Evolutionary conservation across 1,284 basidiomycete genomes (phyloP).

Genomic region (Xerocomus minutiporus): DNA sequence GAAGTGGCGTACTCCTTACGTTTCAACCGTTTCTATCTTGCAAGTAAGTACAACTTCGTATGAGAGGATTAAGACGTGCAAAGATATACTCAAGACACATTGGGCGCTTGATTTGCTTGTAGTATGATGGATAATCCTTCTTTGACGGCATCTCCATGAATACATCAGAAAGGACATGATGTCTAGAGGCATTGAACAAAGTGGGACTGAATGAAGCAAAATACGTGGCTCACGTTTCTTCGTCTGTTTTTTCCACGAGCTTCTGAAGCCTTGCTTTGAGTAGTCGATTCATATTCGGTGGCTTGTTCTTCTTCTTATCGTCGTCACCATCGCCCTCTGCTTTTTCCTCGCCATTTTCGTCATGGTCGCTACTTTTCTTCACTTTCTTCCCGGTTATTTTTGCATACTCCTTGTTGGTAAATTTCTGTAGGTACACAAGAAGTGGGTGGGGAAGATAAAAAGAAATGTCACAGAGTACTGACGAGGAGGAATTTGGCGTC

Average conservation of each 20-base stretch:
- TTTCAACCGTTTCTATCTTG: slow-evolving; percentile 64
- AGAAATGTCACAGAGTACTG: slow-evolving; percentile 8
- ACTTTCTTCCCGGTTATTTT: slow-evolving; percentile 49
- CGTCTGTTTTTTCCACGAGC: slow-evolving; percentile 63
- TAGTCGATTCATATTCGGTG: slow-evolving; percentile 55
- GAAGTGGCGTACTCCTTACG: slow-evolving; percentile 65
- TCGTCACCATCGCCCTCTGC: slow-evolving; percentile 39
- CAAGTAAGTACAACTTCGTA: slow-evolving; percentile 11
- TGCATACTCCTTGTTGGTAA: slow-evolving; percentile 58
- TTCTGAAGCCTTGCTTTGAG: slow-evolving; percentile 67
- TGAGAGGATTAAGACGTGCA: slow-evolving; percentile 42
- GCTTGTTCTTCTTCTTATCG: slow-evolving; percentile 53
- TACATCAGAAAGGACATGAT: slow-evolving; percentile 64
- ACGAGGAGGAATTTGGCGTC: slow-evolving; percentile 72
- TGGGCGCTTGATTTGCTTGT: slow-evolving; percentile 78
- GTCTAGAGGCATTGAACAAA: slow-evolving; percentile 38
- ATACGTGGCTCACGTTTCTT: slow-evolving; percentile 39
- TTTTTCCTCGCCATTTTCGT: slow-evolving; percentile 40
- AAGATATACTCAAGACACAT: slow-evolving; percentile 79
- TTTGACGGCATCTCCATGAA: slow-evolving; percentile 84
- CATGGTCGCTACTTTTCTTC: slow-evolving; percentile 40
- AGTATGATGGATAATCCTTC: slow-evolving; percentile 81
- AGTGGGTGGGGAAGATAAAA: slow-evolving; percentile 5
- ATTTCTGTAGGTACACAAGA: slow-evolving; percentile 48
- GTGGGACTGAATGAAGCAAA: neutral